A percentile compares a stretch with the other conserved stretches of the same genome.
Conservation (phyloP, 306 rosid species). For the Inga oerstediana region DNA sequence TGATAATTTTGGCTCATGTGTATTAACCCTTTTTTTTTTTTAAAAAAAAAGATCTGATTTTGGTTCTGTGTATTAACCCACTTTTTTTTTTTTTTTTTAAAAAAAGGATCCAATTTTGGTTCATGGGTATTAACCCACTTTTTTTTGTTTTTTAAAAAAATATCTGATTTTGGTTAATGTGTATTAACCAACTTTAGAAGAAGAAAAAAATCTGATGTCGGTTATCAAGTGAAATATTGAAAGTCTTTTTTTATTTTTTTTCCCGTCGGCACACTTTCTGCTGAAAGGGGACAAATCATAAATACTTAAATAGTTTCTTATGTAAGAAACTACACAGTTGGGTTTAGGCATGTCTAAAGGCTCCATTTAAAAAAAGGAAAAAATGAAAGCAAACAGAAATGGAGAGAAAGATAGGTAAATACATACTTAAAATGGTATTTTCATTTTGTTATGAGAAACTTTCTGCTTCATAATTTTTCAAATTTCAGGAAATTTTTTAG, state of each 20-base stretch:
- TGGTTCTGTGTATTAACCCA: too few relatives aligned
- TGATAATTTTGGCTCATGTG: too few relatives aligned
- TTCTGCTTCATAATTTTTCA: neutral
- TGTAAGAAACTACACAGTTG: neutral
- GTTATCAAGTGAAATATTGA: constrained; percentile 29
- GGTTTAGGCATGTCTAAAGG: neutral
- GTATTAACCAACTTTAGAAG: neutral
- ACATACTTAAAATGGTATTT: neutral
- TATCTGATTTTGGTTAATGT: neutral
- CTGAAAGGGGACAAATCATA: constrained; percentile 22
- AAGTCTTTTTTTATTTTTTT: constrained; percentile 33
- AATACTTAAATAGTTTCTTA: neutral
- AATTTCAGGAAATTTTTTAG: neutral
- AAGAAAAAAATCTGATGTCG: too few relatives aligned
- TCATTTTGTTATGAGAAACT: neutral
- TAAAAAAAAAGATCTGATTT: too few relatives aligned
- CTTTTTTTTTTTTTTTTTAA: too few relatives aligned
- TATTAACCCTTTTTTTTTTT: too few relatives aligned
- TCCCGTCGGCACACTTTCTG: constrained; percentile 39
- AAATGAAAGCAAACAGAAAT: neutral
- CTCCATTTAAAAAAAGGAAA: neutral
- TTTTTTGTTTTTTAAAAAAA: too few relatives aligned
- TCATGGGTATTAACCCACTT: too few relatives aligned
- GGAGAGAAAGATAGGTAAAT: neutral
- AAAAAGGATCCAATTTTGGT: too few relatives aligned